These are phyloP conservation scores for Waltiozyma sp. DNA, from an alignment of 1,139 yeast genomes.

Conservation along the genomic window DNA sequence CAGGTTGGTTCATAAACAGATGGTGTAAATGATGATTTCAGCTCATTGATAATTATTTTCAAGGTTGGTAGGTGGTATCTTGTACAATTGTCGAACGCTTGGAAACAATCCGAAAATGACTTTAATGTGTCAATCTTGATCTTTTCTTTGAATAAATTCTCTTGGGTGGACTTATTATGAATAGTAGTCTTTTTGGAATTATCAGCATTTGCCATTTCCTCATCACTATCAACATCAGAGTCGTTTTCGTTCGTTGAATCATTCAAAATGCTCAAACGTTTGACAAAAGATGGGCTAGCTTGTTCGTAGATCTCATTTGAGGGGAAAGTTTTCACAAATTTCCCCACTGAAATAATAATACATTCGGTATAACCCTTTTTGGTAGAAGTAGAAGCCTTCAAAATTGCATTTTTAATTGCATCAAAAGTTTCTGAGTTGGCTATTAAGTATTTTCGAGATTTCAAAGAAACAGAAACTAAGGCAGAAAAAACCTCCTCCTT, in stretches of 20 bases:
- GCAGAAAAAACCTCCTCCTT: conserved; percentile 71
- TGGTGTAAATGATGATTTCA: conserved; percentile 23
- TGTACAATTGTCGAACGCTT: conserved; percentile 9
- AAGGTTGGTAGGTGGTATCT: conserved; percentile 10
- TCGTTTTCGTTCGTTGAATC: conserved; percentile 3
- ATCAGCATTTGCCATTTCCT: conserved; percentile 13
- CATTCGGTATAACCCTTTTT: conserved; percentile 54
- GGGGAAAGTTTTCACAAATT: conserved; percentile 35
- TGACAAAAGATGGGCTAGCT: conserved; percentile 23
- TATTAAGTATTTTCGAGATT: conserved; percentile 27
- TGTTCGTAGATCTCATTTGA: conserved; percentile 24
- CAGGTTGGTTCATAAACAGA: conserved; percentile 37
- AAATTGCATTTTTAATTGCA: conserved; percentile 33
- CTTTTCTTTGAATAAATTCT: conserved; percentile 29
- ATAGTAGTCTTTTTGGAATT: conserved; percentile 13
- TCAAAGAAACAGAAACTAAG: conserved; percentile 45
- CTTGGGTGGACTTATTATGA: conserved; percentile 24
- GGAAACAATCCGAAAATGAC: conserved; percentile 18
- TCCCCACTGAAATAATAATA: conserved; percentile 40
- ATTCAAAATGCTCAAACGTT: conserved; percentile 14
- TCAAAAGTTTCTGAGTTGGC: conserved; percentile 22
- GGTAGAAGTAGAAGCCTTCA: conserved; percentile 55
- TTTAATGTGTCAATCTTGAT: conserved; percentile 24
- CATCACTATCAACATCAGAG: conserved; percentile 21
- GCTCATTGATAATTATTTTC: conserved; percentile 13